A percentile compares a stretch with the other conserved stretches of the same genome.
These are phyloP conservation scores for Xylaria sp. DNA, from an alignment of 2,329 filamentous ascomycete genomes.

Conservation along the genomic window DNA sequence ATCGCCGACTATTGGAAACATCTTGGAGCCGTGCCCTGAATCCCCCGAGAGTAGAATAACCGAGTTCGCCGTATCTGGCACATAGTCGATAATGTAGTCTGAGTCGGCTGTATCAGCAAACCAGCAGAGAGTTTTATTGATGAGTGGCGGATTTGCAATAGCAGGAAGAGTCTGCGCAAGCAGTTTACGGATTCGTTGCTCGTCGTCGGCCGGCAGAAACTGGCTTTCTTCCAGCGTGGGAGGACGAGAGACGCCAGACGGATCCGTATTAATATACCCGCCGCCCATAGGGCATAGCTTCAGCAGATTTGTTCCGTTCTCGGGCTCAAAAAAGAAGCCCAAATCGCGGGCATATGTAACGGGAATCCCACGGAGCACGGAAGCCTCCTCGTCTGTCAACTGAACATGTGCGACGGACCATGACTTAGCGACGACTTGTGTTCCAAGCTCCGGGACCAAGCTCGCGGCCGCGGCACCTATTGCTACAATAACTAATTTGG, in stretches of 20 bases:
- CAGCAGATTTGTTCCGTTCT: conserved; percentile 65
- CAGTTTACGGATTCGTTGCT: conserved; percentile 57
- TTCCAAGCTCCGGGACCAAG: conserved; percentile 61
- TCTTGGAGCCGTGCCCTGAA: conserved; percentile 72
- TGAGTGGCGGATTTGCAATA: conserved; percentile 59
- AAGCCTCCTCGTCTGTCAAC: conserved; percentile 65
- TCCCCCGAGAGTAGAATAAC: conserved; percentile 64
- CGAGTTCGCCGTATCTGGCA: conserved; percentile 62
- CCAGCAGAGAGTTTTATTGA: conserved; percentile 70
- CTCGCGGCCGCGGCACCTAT: conserved; percentile 61
- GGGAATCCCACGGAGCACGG: conserved; percentile 66
- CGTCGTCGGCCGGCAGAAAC: conserved; percentile 65
- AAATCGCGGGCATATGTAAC: conserved; percentile 70
- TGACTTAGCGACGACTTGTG: conserved; percentile 64
- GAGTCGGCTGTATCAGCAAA: conserved; percentile 70
- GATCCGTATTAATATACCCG: conserved; percentile 63
- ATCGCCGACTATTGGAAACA: conserved; percentile 68
- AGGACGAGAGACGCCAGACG: conserved; percentile 57
- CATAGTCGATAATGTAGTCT: conserved; percentile 69
- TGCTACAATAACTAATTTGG: conserved; percentile 61
- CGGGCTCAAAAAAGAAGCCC: conserved; percentile 74
- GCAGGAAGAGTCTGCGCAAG: conserved; percentile 42
- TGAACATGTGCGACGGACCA: conserved; percentile 71
- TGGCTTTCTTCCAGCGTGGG: conserved; percentile 50
- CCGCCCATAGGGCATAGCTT: conserved; percentile 71